Evolutionary conservation across 441 rosid genomes (phyloP).

Genomic region (Erodium texanum): DNA sequence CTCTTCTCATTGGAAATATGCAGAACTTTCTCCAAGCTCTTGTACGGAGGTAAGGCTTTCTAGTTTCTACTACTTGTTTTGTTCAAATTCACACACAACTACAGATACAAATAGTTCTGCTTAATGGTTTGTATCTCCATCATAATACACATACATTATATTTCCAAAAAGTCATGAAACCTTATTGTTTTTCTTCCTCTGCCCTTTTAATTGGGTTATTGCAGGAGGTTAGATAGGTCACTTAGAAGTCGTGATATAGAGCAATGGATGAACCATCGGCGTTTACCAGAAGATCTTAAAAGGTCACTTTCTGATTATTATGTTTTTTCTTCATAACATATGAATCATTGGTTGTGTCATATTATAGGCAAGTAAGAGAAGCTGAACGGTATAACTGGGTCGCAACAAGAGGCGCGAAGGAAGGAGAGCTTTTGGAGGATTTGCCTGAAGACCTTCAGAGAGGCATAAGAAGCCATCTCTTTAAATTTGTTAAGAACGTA

Average conservation of each 20-base stretch:
- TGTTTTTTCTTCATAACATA: not conserved
- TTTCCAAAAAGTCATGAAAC: not conserved
- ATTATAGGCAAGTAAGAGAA: slow-evolving; percentile 59
- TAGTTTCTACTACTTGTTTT: not conserved
- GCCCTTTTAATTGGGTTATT: not conserved
- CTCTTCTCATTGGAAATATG: slow-evolving; percentile 89
- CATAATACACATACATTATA: not conserved
- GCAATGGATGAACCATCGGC: slow-evolving; percentile 87
- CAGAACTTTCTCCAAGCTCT: slow-evolving; percentile 90
- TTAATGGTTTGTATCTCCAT: not conserved
- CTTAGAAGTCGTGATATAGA: slow-evolving; percentile 79
- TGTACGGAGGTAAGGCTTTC: slow-evolving; percentile 48
- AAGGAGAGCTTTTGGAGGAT: slow-evolving; percentile 58
- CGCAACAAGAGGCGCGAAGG: slow-evolving; percentile 84
- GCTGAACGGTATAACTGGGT: slow-evolving; percentile 89
- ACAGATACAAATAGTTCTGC: too few relatives aligned
- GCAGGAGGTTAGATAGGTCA: slow-evolving; percentile 75
- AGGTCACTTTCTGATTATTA: slow-evolving; percentile 32
- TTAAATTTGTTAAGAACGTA: slow-evolving; percentile 70
- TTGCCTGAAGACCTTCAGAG: slow-evolving; percentile 87
- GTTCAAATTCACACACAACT: not conserved
- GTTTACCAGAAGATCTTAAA: slow-evolving; percentile 58
- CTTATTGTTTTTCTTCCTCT: not conserved
- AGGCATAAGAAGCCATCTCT: slow-evolving; percentile 80
- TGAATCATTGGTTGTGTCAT: slow-evolving; percentile 4